A percentile compares a stretch with the other conserved stretches of the same genome.
Evolutionary conservation across 306 rosid genomes (phyloP).

Genomic region (Calophaca sinica): DNA sequence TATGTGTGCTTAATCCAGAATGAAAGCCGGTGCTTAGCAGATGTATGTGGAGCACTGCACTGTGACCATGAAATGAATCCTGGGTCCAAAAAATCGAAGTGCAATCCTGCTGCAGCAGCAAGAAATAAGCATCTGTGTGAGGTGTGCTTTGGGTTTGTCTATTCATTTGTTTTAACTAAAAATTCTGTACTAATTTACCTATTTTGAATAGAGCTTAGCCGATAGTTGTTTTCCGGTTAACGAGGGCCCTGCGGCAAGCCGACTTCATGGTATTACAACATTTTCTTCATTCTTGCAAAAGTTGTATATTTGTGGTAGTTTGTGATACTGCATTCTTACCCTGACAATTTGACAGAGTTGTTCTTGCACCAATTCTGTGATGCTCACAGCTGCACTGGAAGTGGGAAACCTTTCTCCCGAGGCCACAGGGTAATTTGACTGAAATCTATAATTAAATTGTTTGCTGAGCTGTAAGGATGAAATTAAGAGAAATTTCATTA

Average conservation of each 20-base stretch:
- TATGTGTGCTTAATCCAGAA: conserved; percentile 58
- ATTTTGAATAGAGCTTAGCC: conserved; percentile 60
- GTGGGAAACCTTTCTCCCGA: conserved; percentile 71
- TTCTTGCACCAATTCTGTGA: conserved; percentile 86
- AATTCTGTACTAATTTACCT: conserved; percentile 36
- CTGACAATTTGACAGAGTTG: conserved; percentile 58
- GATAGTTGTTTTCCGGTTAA: conserved; percentile 74
- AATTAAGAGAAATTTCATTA: conserved; percentile 20
- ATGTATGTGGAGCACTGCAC: conserved; percentile 80
- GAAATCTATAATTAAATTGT: conserved; percentile 1
- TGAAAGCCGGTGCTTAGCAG: conserved; percentile 77
- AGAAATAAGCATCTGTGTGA: conserved; percentile 82
- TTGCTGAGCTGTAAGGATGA: conserved; percentile 1
- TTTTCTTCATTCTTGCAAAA: conserved; percentile 37
- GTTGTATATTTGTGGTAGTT: conserved; percentile 20
- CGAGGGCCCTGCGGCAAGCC: conserved; percentile 69
- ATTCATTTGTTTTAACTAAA: conserved; percentile 1
- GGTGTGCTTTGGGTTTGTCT: conserved; percentile 56
- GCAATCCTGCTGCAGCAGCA: conserved; percentile 82
- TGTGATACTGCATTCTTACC: conserved; percentile 37
- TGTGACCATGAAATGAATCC: conserved; percentile 65
- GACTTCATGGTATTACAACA: conserved; percentile 68
- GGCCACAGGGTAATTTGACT: conserved; percentile 68
- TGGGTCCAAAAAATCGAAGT: conserved; percentile 63
- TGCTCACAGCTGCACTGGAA: conserved; percentile 70